A percentile compares a stretch with the other conserved stretches of the same genome.
Conservation (phyloP, 169 alveolate species). For the Perkinsus marinus region DNA sequence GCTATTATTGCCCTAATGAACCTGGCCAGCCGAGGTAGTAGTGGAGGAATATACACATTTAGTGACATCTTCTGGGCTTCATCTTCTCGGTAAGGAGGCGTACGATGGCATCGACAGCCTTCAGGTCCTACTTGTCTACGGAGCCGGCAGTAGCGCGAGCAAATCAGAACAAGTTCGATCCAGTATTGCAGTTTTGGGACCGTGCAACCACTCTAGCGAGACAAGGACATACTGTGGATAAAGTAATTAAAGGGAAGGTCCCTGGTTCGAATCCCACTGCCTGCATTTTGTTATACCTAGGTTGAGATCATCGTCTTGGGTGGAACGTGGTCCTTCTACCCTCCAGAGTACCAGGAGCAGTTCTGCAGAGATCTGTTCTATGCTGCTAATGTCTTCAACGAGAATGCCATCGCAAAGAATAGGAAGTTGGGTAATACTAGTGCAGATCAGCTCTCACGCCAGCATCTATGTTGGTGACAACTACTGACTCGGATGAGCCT, state of each 20-base stretch:
- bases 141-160: slow-evolving; percentile 89
- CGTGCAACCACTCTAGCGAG: slow-evolving; percentile 72
- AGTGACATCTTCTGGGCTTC: too few relatives aligned
- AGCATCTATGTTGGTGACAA: too few relatives aligned
- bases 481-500: too few relatives aligned
- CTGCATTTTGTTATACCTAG: neutral
- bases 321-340: slow-evolving; percentile 78
- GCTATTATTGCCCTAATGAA: slow-evolving; percentile 79
- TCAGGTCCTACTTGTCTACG: slow-evolving; percentile 68
- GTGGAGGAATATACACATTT: too few relatives aligned
- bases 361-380: slow-evolving; percentile 77
- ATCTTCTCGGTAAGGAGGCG: too few relatives aligned
- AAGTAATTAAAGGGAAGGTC: slow-evolving; percentile 6
- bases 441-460: too few relatives aligned
- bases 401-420: slow-evolving; percentile 7
- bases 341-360: slow-evolving; percentile 67
- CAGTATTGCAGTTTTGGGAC: slow-evolving; percentile 72
- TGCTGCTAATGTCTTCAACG: slow-evolving; percentile 76
- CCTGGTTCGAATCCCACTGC: neutral
- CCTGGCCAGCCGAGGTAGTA: slow-evolving; percentile 80
- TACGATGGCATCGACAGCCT: too few relatives aligned
- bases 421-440: neutral
- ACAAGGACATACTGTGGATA: slow-evolving; percentile 79
- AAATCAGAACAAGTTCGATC: slow-evolving; percentile 77
- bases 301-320: slow-evolving; percentile 81